These are phyloP conservation scores for Viola pubescens DNA, from an alignment of 441 rosid genomes.

Conservation along the genomic window DNA sequence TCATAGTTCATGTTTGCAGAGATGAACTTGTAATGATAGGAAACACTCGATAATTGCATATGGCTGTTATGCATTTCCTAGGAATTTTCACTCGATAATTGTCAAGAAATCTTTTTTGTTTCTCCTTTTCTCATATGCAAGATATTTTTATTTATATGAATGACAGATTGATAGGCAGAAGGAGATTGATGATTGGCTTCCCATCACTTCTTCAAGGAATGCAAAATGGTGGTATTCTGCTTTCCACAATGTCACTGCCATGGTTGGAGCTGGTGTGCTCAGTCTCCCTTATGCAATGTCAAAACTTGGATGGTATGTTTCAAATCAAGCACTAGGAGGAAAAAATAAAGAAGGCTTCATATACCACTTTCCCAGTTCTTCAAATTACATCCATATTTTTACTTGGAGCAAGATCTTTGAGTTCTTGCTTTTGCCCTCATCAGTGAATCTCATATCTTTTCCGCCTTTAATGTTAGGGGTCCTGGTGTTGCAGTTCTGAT, in stretches of 20 bases:
- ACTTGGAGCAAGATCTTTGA: neutral
- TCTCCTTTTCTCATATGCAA: no score
- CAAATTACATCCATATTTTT: neutral
- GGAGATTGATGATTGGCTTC: slow-evolving; percentile 67
- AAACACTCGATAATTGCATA: no score
- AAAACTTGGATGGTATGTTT: slow-evolving; percentile 58
- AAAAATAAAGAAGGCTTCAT: neutral
- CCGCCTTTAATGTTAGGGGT: slow-evolving; percentile 40
- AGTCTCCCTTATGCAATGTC: slow-evolving; percentile 82
- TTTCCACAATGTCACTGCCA: slow-evolving; percentile 91
- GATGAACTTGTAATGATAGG: no score
- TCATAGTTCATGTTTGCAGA: no score
- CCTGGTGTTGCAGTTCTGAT: slow-evolving; percentile 51
- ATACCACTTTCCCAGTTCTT: neutral
- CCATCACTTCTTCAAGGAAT: slow-evolving; percentile 60
- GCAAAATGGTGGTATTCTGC: slow-evolving; percentile 91
- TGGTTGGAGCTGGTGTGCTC: slow-evolving; percentile 92
- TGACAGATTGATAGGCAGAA: slow-evolving; percentile 36
- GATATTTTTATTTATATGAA: neutral
- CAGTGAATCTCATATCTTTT: neutral
- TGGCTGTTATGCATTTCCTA: neutral
- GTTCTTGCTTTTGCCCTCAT: neutral
- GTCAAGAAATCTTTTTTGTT: neutral
- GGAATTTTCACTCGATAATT: neutral
- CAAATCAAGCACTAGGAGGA: neutral